These are phyloP conservation scores for Scheffersomyces coipomensis DNA, from an alignment of 805 yeast species.

Conservation along the genomic window DNA sequence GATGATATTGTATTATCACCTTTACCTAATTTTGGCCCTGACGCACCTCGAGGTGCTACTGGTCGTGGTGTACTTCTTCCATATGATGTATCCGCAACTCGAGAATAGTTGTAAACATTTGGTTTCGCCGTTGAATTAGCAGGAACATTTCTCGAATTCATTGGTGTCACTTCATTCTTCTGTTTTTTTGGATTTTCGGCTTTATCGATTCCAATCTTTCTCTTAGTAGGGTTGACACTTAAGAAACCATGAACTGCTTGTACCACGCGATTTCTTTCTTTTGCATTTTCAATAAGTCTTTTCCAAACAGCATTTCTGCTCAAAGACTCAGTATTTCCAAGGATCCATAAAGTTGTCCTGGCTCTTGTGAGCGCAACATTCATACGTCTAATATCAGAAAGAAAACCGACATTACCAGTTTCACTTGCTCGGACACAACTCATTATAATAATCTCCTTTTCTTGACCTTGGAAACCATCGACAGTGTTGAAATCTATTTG, in stretches of 20 bases:
- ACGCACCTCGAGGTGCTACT: too few species aligned
- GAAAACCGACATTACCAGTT: conserved; percentile 73
- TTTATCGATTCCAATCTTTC: not conserved
- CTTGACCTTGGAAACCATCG: conserved; percentile 92
- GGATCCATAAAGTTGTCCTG: conserved; percentile 83
- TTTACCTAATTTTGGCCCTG: too few species aligned
- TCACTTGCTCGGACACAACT: conserved; percentile 92
- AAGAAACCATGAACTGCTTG: conserved; percentile 38
- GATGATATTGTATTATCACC: too few species aligned
- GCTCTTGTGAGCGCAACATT: conserved; percentile 97
- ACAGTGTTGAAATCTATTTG: conserved; percentile 89
- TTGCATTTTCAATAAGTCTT: conserved; percentile 65
- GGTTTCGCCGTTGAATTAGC: not conserved
- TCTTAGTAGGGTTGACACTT: conserved; percentile 2
- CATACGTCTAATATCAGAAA: conserved; percentile 91
- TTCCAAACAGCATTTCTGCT: conserved; percentile 70
- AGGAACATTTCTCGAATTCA: not conserved
- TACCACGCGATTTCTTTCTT: conserved; percentile 36
- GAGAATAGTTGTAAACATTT: not conserved
- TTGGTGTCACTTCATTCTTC: too few species aligned
- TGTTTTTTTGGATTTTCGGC: too few species aligned
- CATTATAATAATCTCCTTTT: conserved; percentile 87
- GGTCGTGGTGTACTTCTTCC: too few species aligned
- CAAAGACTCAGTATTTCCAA: conserved; percentile 77
- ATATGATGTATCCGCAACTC: not conserved